These are phyloP conservation scores for Cladosporium sp. DNA, from an alignment of 2,329 filamentous ascomycete species.

Conservation along the genomic window DNA sequence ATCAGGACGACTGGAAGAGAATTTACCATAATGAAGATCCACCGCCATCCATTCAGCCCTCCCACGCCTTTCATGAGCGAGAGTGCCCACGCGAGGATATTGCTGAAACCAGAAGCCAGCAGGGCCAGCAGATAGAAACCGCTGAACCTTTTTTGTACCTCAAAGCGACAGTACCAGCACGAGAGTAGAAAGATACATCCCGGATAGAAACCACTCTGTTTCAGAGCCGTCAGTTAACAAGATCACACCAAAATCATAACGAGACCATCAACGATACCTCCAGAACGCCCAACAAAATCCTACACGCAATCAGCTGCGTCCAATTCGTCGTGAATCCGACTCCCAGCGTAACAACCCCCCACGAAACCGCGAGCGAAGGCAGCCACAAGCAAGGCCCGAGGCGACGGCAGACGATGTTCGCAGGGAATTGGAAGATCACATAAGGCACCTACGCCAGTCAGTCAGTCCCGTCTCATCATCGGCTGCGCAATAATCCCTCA, in stretches of 20 bases:
- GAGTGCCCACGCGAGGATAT: slow-evolving; percentile 44
- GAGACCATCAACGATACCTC: slow-evolving; percentile 44
- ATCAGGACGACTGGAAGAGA: neutral
- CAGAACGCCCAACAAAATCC: slow-evolving; percentile 62
- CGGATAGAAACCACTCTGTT: slow-evolving; percentile 47
- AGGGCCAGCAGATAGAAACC: slow-evolving; percentile 54
- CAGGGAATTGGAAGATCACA: slow-evolving; percentile 69
- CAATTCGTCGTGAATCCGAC: slow-evolving; percentile 63
- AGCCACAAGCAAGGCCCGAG: slow-evolving; percentile 52
- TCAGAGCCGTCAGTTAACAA: neutral
- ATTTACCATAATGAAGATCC: slow-evolving; percentile 46
- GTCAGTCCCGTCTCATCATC: neutral
- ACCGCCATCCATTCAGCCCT: slow-evolving; percentile 41
- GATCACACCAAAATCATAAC: neutral
- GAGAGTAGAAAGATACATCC: slow-evolving; percentile 67
- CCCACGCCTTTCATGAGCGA: slow-evolving; percentile 48
- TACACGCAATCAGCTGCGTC: slow-evolving; percentile 54
- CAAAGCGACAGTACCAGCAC: slow-evolving; percentile 48
- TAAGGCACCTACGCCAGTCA: slow-evolving; percentile 48
- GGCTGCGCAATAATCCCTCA: neutral
- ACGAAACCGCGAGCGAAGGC: slow-evolving; percentile 47
- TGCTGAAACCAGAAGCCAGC: slow-evolving; percentile 49
- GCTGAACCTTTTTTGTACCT: slow-evolving; percentile 25
- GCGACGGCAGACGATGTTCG: slow-evolving; percentile 66
- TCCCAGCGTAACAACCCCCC: slow-evolving; percentile 62